Conservation (phyloP, 257 asterid genomes). For the Jacaranda copaia region DNA sequence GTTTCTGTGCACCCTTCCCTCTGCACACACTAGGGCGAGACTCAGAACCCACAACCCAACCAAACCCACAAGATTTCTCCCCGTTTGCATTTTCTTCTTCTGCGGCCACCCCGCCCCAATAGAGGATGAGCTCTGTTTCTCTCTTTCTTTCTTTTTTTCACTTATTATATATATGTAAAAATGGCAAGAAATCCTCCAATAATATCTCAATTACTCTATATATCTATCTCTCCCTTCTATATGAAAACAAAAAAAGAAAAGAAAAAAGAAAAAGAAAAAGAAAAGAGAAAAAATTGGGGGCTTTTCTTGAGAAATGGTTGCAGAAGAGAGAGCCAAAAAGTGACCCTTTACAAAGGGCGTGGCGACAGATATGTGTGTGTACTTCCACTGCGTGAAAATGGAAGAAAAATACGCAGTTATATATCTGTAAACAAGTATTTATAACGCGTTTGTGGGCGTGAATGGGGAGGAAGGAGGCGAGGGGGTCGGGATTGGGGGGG, state of each 20-base stretch:
- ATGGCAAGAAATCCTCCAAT: conserved; percentile 16
- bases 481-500: not conserved
- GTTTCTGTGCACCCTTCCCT: conserved; percentile 46
- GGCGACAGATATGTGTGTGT: not conserved
- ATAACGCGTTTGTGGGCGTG: not conserved
- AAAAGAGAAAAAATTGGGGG: too few relatives aligned
- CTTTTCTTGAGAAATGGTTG: not conserved
- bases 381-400: conserved; percentile 14
- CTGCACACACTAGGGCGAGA: conserved; percentile 8
- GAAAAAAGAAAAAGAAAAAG: not conserved
- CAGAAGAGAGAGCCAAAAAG: not conserved
- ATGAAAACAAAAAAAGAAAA: not conserved
- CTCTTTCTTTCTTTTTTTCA: not conserved
- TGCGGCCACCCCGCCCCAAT: not conserved
- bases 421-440: too few relatives aligned
- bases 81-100: not conserved
- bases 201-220: not conserved
- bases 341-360: not conserved
- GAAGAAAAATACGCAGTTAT: conserved; percentile 9
- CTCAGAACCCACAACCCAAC: conserved; percentile 28
- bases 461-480: not conserved
- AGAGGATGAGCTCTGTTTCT: not conserved
- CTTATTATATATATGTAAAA: not conserved
- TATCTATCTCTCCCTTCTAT: not conserved
- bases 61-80: conserved; percentile 26